These are phyloP conservation scores for Epichloe hybrida DNA, from an alignment of 2,329 filamentous ascomycete species.

Conservation along the genomic window DNA sequence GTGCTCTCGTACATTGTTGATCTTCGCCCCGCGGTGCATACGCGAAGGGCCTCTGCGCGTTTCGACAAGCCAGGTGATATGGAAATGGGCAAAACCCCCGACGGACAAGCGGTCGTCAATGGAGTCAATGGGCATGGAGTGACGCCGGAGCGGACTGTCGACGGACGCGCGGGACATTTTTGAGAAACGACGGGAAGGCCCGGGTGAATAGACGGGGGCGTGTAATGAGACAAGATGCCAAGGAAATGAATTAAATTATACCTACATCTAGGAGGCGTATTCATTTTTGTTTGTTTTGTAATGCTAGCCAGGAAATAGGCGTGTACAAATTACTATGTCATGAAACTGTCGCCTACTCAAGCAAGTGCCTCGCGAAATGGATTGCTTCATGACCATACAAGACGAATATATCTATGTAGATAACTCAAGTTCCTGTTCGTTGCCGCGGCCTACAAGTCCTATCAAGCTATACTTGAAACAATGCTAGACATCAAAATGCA, in stretches of 20 bases:
- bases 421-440: too few relatives aligned
- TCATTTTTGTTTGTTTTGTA: not conserved
- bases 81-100: constrained; percentile 7
- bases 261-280: not conserved
- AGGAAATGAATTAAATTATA: too few relatives aligned
- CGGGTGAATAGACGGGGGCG: too few relatives aligned
- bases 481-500: not conserved
- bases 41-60: constrained; percentile 25
- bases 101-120: not conserved
- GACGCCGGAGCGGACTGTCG: not conserved
- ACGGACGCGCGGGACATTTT: constrained; percentile 1
- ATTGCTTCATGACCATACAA: too few relatives aligned
- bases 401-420: too few relatives aligned
- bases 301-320: not conserved
- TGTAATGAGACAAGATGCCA: not conserved
- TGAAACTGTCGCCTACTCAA: not conserved
- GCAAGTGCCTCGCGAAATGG: too few relatives aligned
- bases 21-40: constrained; percentile 63
- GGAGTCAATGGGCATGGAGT: not conserved
- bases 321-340: not conserved
- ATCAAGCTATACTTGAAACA: too few relatives aligned
- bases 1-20: constrained; percentile 79
- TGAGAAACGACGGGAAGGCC: not conserved
- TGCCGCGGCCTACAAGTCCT: too few relatives aligned
- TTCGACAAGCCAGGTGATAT: constrained; percentile 18